Base-by-base conservation (phyloP, 495 filamentous ascomycete species). In the Daldinia grandis region DNA sequence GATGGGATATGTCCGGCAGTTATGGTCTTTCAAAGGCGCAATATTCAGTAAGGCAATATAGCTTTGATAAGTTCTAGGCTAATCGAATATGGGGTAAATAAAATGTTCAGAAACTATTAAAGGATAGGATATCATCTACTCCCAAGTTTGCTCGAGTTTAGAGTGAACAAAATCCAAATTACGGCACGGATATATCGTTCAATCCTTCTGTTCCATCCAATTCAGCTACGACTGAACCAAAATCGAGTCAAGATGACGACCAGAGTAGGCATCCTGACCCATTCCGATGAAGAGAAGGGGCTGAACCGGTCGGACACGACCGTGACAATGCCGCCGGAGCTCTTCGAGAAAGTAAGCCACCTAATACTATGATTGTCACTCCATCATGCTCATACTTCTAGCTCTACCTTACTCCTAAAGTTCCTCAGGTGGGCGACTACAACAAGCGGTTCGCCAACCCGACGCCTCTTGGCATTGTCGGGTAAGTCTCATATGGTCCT, bases 331-430 rank as follows among this genome's bases (percentile, higher is more conserved):
- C 82, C 84, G 5, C 83, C 84, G 14, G 85, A 87, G 79, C 76
- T 87, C 24, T 88, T 87, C 47, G 84, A 88, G 77, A 87, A 87
- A 75, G 80, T 80, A 58, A 54, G 59, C 25, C 54, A 27, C 50
- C 47, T 8, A 5, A 28, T 7, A 0, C 1, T 12, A 35, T 9
- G 4, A 33, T 56, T 0, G n/a, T 37, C 6, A 54, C 28, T 35
- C 12, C 19, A 27, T 30, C 15, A 61, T 27, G 21, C 60, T 71
- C 6, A 64, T 19, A 4, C 1, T 35, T 17, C 12, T 69, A 80
- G 77, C 81, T 87, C 9, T 88, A 87, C 69, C 79, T 88, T 21
- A 82, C 84, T 1, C 85, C 85, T 1, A 87, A 88, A 63, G 77
- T 81, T 15, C 81, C 82, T 7, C 78, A 82, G 15, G 77, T 78